These are phyloP conservation scores for Serendipita vermifera DNA, from an alignment of 768 basidiomycete genomes.

Conservation along the genomic window DNA sequence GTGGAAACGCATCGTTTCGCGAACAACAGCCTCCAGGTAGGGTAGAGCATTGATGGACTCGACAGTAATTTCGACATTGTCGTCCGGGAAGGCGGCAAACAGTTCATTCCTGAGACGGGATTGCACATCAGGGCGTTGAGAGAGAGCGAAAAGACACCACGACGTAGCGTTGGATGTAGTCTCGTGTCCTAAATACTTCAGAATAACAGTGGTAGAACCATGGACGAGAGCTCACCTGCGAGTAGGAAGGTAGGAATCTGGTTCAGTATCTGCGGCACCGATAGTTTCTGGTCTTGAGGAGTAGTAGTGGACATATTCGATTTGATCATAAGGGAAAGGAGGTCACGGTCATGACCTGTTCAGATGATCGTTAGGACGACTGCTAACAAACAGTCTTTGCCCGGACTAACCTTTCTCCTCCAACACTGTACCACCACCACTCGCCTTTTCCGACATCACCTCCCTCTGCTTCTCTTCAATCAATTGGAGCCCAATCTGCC, in stretches of 20 bases:
- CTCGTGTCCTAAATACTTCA: slow-evolving; percentile 9
- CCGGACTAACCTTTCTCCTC: neutral
- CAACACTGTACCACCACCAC: slow-evolving; percentile 22
- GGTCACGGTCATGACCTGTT: too few species aligned
- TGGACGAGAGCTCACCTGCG: slow-evolving; percentile 47
- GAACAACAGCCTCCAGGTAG: slow-evolving; percentile 50
- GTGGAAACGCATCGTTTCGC: slow-evolving; percentile 42
- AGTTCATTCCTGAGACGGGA: slow-evolving; percentile 37
- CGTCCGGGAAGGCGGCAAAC: slow-evolving; percentile 25
- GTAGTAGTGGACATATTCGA: slow-evolving; percentile 66
- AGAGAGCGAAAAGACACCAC: slow-evolving; percentile 50
- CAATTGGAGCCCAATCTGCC: slow-evolving; percentile 22
- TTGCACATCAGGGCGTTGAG: slow-evolving; percentile 35
- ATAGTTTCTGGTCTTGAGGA: slow-evolving; percentile 54
- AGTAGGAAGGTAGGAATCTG: slow-evolving; percentile 54
- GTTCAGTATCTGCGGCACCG: slow-evolving; percentile 54
- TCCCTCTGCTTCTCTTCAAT: slow-evolving; percentile 25
- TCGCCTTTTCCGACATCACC: slow-evolving; percentile 22
- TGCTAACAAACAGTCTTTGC: neutral
- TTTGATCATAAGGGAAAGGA: slow-evolving; percentile 41
- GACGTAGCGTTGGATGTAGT: slow-evolving; percentile 71
- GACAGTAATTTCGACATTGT: slow-evolving; percentile 39
- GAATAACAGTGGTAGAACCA: neutral
- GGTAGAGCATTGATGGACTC: slow-evolving; percentile 30
- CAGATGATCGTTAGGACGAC: too few species aligned